Evolutionary conservation across 2,329 filamentous ascomycete genomes (phyloP), one percentile per base, ranked within the genome.

Genomic region (Hypoxylon sp.): DNA sequence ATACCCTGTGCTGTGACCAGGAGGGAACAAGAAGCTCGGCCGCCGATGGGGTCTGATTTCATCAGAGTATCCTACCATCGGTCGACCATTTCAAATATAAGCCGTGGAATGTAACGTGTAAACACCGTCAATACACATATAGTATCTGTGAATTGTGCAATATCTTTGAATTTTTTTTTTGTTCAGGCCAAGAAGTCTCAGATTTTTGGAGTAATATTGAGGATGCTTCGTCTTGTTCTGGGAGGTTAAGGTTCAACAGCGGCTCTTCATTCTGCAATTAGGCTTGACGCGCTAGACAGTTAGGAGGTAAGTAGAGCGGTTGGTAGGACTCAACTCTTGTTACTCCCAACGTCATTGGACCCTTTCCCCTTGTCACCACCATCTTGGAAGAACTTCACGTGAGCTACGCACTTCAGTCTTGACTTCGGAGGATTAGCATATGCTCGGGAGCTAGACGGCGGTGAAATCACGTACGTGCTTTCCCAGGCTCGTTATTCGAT

Each of bases 331-430:
- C 12, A 21, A 32, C 16, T 23, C 25, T 16, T 23, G n/a, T 21
- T 27, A 29, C 25, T 45, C 9, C 25, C 34, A 27, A 25, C 3
- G 23, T 11, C 34, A 16, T 30, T 23, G 5, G 6, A 7, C 62
- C 32, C 27, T 23, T 11, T 3, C 14, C 7, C 9, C 21, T 9
- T n/a, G n/a, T 64, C 51, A 70, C 67, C 67, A 70, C 50, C 51
- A 68, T 14, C 57, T 68, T 30, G 68, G 68, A 12, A 70, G 68
- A 63, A 70, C 41, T 39, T 70, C 61, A 27, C 68, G 65, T 39
- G 29, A 27, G 39, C 48, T 70, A 14, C 65, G 62, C 43, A 63
- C 59, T 56, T 63, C 52, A 5, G 32, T 45, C 14, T 56, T 60
- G 9, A 65, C 65, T 68, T 68, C 2, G 27, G 11, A 19, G 12